A percentile compares a stretch with the other conserved stretches of the same genome.
Evolutionary conservation across 108 stramenopile species (phyloP).

Genomic region (Cyclotella kingstonii): DNA sequence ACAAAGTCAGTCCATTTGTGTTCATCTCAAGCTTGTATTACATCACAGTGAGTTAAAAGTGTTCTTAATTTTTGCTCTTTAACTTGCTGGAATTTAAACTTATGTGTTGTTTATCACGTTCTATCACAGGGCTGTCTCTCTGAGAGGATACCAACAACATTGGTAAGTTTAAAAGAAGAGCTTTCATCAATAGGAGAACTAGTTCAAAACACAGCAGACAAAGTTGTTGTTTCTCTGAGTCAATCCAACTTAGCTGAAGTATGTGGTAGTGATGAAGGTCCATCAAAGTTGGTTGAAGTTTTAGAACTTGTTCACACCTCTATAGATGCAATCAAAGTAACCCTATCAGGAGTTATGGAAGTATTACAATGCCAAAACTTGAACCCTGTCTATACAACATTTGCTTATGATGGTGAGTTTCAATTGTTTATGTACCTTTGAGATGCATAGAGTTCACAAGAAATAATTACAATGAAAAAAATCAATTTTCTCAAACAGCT

Average conservation of each 20-base stretch:
- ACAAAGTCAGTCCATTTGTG: conserved; percentile 15
- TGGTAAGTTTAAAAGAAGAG: conserved; percentile 6
- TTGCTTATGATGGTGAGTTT: conserved; percentile 23
- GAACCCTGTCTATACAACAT: conserved; percentile 29
- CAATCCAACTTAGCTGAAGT: conserved; percentile 3
- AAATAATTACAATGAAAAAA: background rate
- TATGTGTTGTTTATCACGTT: background rate
- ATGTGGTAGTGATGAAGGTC: conserved; percentile 22
- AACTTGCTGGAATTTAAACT: background rate
- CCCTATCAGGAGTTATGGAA: conserved; percentile 14
- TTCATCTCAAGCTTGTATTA: conserved; percentile 25
- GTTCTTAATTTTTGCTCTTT: background rate
- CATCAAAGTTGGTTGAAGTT: conserved; percentile 1
- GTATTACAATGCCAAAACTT: conserved; percentile 23
- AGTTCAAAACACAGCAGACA: conserved; percentile 9
- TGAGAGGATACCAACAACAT: conserved; percentile 15
- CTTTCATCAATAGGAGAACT: conserved; percentile 5
- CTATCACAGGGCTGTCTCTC: conserved; percentile 23
- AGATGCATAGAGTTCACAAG: background rate
- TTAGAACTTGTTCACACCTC: conserved; percentile 21
- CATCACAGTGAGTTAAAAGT: conserved; percentile 18
- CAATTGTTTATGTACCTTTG: background rate
- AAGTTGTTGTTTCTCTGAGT: background rate
- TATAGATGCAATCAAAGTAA: conserved; percentile 11
- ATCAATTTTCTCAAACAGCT: conserved; percentile 1